A percentile compares a stretch with the other conserved stretches of the same genome.
Evolutionary conservation across 2,329 filamentous ascomycete species (phyloP).

Genomic region (Diaporthe sp.): DNA sequence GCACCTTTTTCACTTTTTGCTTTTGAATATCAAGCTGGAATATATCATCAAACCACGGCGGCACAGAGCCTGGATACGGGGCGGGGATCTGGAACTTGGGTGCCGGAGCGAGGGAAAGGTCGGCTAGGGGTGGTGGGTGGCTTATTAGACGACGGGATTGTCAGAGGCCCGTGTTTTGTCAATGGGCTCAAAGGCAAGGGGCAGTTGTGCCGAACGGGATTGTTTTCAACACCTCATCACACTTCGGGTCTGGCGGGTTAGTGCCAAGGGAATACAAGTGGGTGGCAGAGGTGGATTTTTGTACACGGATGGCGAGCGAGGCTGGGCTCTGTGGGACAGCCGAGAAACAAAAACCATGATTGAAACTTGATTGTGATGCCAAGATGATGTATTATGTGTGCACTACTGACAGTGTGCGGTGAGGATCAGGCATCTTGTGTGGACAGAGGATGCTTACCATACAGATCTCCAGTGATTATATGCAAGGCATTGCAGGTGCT

Average conservation of each 20-base stretch:
- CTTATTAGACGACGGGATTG: conserved; percentile 10
- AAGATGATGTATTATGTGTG: background rate
- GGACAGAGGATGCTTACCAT: background rate
- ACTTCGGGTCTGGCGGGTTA: background rate
- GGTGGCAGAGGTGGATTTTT: background rate
- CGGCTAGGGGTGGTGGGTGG: background rate
- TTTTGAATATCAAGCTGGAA: conserved; percentile 14
- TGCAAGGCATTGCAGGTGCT: background rate
- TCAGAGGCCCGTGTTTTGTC: conserved; percentile 1
- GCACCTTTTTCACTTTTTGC: background rate
- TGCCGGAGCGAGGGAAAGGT: conserved; percentile 1
- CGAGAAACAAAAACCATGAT: conserved; percentile 22
- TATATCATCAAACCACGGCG: conserved; percentile 11
- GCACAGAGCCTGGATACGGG: conserved; percentile 2
- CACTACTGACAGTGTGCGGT: background rate
- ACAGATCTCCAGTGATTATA: background rate
- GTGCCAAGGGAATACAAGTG: conserved; percentile 8
- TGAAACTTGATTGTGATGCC: background rate
- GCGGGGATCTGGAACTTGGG: background rate
- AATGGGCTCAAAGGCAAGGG: background rate
- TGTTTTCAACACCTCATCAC: background rate
- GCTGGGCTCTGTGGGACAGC: conserved; percentile 10
- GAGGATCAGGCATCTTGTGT: background rate
- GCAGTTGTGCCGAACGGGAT: background rate
- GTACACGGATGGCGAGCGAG: background rate